phyloP scores from a whole-genome alignment of 345 rosid species.

The Eucalyptus albens region DNA sequence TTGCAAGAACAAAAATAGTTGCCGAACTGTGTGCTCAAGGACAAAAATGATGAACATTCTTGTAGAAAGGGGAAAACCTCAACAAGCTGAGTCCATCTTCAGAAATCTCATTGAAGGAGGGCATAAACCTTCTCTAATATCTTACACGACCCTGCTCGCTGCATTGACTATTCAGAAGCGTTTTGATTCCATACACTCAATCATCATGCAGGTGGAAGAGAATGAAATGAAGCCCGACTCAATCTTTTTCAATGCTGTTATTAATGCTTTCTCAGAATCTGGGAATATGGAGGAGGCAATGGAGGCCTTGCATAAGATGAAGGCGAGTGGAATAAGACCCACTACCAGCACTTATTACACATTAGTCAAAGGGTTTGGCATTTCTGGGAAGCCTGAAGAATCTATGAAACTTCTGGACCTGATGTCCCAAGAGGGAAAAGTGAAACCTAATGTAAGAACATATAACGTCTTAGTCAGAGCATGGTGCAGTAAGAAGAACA shows the following conservation, averaged over 20 bases:
- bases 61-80: conserved; percentile 57
- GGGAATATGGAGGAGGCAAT: conserved; percentile 69
- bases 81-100: conserved; percentile 57
- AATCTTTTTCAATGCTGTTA: conserved; percentile 77
- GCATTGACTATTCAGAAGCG: conserved; percentile 57
- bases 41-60: conserved; percentile 66
- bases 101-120: conserved; percentile 53
- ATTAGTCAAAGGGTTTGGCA: conserved; percentile 78
- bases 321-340: conserved; percentile 60
- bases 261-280: conserved; percentile 76
- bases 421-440: conserved; percentile 37
- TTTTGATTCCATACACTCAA: conserved; percentile 41
- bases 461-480: conserved; percentile 60
- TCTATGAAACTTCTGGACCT: conserved; percentile 42
- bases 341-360: conserved; percentile 69
- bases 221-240: conserved; percentile 68
- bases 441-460: conserved; percentile 60
- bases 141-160: conserved; percentile 67
- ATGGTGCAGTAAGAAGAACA: conserved; percentile 56
- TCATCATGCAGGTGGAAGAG: conserved; percentile 54
- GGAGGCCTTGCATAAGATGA: conserved; percentile 58
- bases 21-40: conserved; percentile 57
- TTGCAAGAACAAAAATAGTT: conserved; percentile 13
- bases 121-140: conserved; percentile 70
- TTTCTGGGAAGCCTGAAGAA: conserved; percentile 60